Conservation (phyloP, 1,139 yeast genomes). For the Debaryomyces fabryi region DNA sequence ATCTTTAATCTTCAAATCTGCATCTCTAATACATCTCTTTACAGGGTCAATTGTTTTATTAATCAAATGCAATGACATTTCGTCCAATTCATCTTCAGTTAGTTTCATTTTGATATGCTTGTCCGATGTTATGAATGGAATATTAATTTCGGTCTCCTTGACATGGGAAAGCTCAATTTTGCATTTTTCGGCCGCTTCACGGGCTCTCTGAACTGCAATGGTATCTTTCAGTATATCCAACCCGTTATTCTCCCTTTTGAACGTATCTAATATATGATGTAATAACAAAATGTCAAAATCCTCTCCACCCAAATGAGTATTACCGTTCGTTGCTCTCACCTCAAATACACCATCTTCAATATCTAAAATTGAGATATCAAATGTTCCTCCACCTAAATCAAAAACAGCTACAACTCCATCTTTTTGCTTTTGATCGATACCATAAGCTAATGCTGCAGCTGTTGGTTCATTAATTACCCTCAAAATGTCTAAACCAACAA, state of each 20-base stretch:
- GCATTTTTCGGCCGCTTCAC: slow-evolving; percentile 72
- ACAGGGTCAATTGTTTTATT: slow-evolving; percentile 67
- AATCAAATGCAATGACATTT: slow-evolving; percentile 62
- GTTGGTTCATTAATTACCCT: slow-evolving; percentile 81
- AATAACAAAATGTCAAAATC: slow-evolving; percentile 71
- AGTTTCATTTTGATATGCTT: slow-evolving; percentile 54
- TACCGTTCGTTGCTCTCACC: slow-evolving; percentile 81
- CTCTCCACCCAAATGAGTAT: slow-evolving; percentile 83
- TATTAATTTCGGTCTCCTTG: slow-evolving; percentile 54
- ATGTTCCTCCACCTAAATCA: slow-evolving; percentile 85
- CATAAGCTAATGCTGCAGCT: slow-evolving; percentile 82
- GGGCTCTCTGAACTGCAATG: slow-evolving; percentile 63
- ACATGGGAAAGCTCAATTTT: slow-evolving; percentile 73
- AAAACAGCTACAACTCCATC: slow-evolving; percentile 75
- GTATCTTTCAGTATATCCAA: slow-evolving; percentile 47
- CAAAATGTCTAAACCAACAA: slow-evolving; percentile 66
- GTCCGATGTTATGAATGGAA: slow-evolving; percentile 62
- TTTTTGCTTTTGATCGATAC: slow-evolving; percentile 54
- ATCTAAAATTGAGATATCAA: slow-evolving; percentile 77
- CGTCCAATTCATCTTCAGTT: slow-evolving; percentile 66
- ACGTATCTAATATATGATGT: slow-evolving; percentile 51
- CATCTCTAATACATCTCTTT: slow-evolving; percentile 68
- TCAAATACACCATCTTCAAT: slow-evolving; percentile 83
- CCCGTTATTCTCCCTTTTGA: slow-evolving; percentile 45
- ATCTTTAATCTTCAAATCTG: slow-evolving; percentile 61